Base-by-base conservation (phyloP, 2,329 filamentous ascomycete genomes). In the Fonsecaea pugnacius region DNA sequence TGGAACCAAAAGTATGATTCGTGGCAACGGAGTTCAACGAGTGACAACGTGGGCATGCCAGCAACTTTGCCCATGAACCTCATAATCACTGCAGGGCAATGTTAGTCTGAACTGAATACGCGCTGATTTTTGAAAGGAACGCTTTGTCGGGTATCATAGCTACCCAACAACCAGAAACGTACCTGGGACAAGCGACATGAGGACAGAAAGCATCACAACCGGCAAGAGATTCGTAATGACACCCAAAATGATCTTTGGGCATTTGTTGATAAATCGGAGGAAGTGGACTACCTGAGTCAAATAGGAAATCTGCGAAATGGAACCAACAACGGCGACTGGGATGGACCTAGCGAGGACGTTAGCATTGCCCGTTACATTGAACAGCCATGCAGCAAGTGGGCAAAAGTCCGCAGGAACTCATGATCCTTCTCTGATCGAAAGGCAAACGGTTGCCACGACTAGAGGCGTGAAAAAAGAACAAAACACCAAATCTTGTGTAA, bases 11-110 rank as follows among this genome's bases (percentile, higher is more conserved):
- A 99, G 82, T 96, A 98, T 70, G 87, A 90, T 73, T 93, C 95
- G 74, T 98, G 92, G 0, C 91, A 92, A 64, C 92, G 92, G 8
- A 98, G 81, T 76, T 99, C 95, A 16, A 96, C 88, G 10, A 89
- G 85, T 1, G 92, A 89, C 6, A 87, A 77, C 0, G 91, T 95
- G 1, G 92, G 91, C 67, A 58, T 60, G 61, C 95, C 95, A 51
- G 91, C 85, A 38, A 91, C 77, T 75, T 87, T 93, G 67, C 93
- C 93, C 75, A 91, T 90, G 55, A 91, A 74, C 78, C 93, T 86
- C 75, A 97, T 89, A 68, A 98, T 83, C 63, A 91, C 85, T 4
- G 43, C 43, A 24, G 14, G 7, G 4, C 14, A 24, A 12, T 14
- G 18, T 48, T 24, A 48, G 21, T 21, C 18, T 9, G 2, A 18